Evolutionary conservation across 768 basidiomycete species (phyloP).

Genomic region (Pleurotus tuoliensis): DNA sequence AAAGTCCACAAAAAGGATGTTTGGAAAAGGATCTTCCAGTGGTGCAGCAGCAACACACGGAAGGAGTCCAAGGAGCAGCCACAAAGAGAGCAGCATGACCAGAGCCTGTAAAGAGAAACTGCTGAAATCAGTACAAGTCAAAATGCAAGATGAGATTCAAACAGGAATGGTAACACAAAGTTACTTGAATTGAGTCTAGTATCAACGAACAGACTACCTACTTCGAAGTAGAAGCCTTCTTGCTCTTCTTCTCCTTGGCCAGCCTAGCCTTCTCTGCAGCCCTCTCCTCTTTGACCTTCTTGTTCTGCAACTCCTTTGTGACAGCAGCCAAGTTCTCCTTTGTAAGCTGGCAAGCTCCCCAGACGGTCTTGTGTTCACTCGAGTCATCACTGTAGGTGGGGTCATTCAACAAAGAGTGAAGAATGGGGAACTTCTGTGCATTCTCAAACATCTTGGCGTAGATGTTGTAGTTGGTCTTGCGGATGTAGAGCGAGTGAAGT

Average conservation of each 20-base stretch:
- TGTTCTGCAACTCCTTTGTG: neutral
- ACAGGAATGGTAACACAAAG: neutral
- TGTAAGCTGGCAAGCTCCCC: neutral
- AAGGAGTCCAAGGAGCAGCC: neutral
- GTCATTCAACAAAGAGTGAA: neutral
- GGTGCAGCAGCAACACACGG: neutral
- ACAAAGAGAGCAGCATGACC: neutral
- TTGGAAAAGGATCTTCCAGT: conserved; percentile 3
- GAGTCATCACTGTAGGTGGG: too few relatives aligned
- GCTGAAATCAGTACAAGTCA: neutral
- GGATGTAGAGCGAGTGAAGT: too few relatives aligned
- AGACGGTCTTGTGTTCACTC: neutral
- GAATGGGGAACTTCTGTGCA: neutral
- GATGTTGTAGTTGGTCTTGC: too few relatives aligned
- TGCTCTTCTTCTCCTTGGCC: neutral
- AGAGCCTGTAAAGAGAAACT: neutral
- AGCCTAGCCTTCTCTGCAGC: neutral
- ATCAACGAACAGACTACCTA: neutral
- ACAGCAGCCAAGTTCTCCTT: neutral
- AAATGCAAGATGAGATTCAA: too few relatives aligned
- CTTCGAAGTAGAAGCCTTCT: neutral
- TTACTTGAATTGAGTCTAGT: neutral
- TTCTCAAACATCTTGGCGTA: neutral
- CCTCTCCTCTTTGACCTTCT: neutral
- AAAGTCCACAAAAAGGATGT: conserved; percentile 1